Evolutionary conservation across 148 eudicot genomes (phyloP).

Genomic region (Vaccinium corymbosum): DNA sequence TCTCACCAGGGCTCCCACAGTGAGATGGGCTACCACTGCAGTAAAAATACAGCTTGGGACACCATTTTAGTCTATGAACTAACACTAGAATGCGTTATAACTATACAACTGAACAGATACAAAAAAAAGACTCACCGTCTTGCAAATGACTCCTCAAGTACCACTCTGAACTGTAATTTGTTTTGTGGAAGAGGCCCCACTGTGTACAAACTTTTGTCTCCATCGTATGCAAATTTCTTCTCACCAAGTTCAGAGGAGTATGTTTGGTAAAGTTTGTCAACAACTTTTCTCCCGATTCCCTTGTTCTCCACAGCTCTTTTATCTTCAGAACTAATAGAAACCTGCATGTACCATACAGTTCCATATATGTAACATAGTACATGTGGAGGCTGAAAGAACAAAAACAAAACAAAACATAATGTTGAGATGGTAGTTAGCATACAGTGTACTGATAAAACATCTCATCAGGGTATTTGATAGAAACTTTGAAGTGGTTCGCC

Average conservation of each 20-base stretch:
- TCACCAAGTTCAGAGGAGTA: conserved; percentile 50
- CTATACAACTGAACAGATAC: background rate
- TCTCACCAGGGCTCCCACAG: conserved; percentile 27
- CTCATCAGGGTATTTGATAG: conserved; percentile 36
- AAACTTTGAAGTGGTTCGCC: conserved; percentile 72
- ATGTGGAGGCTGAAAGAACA: background rate
- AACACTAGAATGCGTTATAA: background rate
- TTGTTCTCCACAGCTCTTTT: conserved; percentile 46
- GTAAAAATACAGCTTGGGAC: background rate
- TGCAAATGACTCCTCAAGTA: conserved; percentile 58
- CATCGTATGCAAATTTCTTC: conserved; percentile 59
- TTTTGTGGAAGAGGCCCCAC: conserved; percentile 56
- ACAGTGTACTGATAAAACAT: conserved; percentile 71
- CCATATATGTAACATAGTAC: background rate
- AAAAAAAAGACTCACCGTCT: conserved; percentile 34
- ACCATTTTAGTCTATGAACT: background rate
- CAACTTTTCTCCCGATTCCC: conserved; percentile 45
- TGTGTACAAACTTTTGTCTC: conserved; percentile 60
- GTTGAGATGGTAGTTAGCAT: background rate
- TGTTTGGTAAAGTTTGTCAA: conserved; percentile 49
- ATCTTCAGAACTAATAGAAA: conserved; percentile 52
- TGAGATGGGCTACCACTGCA: conserved; percentile 29
- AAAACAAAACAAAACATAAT: background rate
- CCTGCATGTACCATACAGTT: conserved; percentile 43
- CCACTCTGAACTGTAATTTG: conserved; percentile 47